Conservation (phyloP, 164 flowering plant species). For the Piper betle region DNA sequence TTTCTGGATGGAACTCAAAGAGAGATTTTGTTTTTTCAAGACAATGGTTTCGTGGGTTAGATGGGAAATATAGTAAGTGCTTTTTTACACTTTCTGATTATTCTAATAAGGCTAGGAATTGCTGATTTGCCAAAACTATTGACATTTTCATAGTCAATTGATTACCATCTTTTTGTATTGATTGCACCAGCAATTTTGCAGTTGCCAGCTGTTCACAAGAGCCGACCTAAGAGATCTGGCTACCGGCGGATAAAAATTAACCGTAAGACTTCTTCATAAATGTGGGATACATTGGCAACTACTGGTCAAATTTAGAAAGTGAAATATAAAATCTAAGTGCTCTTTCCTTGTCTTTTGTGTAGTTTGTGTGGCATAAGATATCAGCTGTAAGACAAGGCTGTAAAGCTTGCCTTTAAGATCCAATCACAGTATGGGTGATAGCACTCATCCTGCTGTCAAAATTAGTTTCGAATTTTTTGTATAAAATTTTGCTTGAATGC, state of each 20-base stretch:
- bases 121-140: neutral
- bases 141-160: neutral
- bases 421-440: too few species aligned
- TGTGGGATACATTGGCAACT: too few species aligned
- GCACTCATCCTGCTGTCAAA: too few species aligned
- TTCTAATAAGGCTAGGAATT: neutral
- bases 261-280: conserved; percentile 35
- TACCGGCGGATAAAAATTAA: conserved; percentile 65
- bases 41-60: conserved; percentile 94
- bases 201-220: conserved; percentile 63
- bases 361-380: too few species aligned
- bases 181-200: conserved; percentile 80
- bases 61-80: conserved; percentile 83
- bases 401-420: too few species aligned
- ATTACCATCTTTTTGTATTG: conserved; percentile 5
- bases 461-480: too few species aligned
- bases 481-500: too few species aligned
- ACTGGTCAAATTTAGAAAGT: too few species aligned
- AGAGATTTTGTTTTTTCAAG: conserved; percentile 90
- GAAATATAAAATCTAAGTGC: too few species aligned
- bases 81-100: neutral
- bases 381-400: too few species aligned
- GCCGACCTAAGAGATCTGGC: conserved; percentile 66
- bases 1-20: conserved; percentile 72
- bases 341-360: too few species aligned